Percentiles rank a stretch among this genome's conserved stretches.
phyloP scores from a whole-genome alignment of 495 filamentous ascomycete species.

The Penicillium parvum region DNA sequence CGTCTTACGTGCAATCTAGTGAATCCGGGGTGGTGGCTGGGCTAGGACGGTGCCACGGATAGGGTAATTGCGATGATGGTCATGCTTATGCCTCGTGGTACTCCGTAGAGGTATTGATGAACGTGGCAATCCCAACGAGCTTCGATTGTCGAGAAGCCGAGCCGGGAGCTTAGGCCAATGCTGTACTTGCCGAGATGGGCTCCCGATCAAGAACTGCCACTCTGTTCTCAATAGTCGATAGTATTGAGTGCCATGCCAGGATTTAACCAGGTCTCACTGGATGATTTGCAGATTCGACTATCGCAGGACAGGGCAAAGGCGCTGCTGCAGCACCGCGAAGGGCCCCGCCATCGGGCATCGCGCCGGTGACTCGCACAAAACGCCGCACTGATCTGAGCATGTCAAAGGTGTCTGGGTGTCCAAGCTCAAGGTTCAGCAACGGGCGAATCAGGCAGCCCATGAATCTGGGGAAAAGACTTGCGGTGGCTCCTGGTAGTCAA shows the following conservation, averaged over 20 bases:
- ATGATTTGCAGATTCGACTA: no score
- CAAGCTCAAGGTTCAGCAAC: neutral
- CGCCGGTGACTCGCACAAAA: conserved; percentile 6
- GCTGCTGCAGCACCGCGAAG: neutral
- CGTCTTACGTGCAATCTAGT: no score
- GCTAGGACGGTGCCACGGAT: no score
- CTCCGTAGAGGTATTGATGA: neutral
- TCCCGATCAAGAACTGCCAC: conserved; percentile 11
- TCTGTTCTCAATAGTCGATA: no score
- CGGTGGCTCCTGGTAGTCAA: no score
- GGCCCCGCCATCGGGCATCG: conserved; percentile 6
- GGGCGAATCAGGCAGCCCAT: neutral
- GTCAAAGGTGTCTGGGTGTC: no score
- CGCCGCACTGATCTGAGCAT: neutral
- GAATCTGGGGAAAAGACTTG: neutral
- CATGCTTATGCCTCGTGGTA: neutral
- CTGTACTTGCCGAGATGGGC: conserved; percentile 9
- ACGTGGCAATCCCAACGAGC: neutral
- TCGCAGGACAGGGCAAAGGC: no score
- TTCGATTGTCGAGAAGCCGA: conserved; percentile 5
- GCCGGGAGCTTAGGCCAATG: conserved; percentile 7
- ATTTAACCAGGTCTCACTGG: no score
- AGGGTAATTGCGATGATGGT: no score
- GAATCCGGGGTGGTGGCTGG: no score
- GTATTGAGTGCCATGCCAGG: no score